Percentiles rank a stretch among this genome's conserved stretches.
Conservation (phyloP, 2,329 filamentous ascomycete genomes). For the Scedosporium apiospermum region DNA sequence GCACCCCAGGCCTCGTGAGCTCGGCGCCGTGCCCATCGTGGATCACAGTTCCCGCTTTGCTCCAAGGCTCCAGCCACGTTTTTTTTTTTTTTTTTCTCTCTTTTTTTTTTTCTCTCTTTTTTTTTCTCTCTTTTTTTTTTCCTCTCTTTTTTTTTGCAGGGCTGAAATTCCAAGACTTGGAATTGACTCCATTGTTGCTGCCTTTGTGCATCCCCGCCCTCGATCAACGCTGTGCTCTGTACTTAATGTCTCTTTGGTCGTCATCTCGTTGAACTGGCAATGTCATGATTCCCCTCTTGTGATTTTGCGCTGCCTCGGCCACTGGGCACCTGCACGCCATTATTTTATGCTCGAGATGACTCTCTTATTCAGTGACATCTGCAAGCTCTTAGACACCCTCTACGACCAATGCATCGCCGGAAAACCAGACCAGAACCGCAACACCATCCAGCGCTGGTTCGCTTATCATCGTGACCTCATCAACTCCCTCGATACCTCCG, state of each 20-base stretch:
- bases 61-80: not conserved
- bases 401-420: slow-evolving; percentile 33
- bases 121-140: not conserved
- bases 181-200: not conserved
- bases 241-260: not conserved
- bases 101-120: not conserved
- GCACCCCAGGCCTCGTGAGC: not conserved
- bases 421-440: slow-evolving; percentile 15
- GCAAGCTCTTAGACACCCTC: slow-evolving; percentile 62
- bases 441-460: slow-evolving; percentile 59
- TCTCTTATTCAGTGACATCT: slow-evolving; percentile 60
- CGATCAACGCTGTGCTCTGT: not conserved
- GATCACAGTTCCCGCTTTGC: not conserved
- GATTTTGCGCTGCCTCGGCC: not conserved
- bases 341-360: slow-evolving; percentile 35
- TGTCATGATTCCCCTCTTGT: not conserved
- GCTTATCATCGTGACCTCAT: slow-evolving; percentile 47
- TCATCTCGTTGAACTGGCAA: not conserved
- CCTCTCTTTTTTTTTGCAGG: not conserved
- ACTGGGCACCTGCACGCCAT: not conserved
- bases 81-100: not conserved
- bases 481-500: slow-evolving; percentile 44
- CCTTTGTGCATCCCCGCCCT: not conserved
- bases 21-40: not conserved
- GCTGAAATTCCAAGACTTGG: not conserved